These are phyloP conservation scores for Aspergillus japonicus DNA, from an alignment of 2,329 filamentous ascomycete genomes.

Conservation along the genomic window DNA sequence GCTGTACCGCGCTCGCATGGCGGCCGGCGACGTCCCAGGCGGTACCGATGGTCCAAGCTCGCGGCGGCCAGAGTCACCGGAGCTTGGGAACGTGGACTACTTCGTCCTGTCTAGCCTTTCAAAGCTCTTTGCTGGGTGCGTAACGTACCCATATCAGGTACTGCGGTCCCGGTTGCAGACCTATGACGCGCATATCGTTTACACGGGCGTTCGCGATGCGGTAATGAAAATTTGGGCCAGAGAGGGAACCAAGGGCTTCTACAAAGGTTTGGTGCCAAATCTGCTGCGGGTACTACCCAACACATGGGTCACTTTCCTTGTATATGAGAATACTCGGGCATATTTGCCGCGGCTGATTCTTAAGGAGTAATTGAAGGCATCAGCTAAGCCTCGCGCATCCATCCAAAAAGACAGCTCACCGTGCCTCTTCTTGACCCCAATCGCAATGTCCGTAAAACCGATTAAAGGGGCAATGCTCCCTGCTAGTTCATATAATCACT, in stretches of 20 bases:
- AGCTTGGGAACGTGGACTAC: constrained; percentile 71
- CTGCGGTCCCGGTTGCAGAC: constrained; percentile 85
- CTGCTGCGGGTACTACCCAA: constrained; percentile 88
- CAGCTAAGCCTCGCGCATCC: neutral
- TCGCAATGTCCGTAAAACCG: neutral
- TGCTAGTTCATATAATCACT: neutral
- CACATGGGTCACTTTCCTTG: constrained; percentile 93
- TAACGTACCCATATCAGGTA: constrained; percentile 94
- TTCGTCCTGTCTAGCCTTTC: constrained; percentile 75
- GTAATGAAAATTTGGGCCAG: constrained; percentile 70
- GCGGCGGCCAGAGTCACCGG: constrained; percentile 23
- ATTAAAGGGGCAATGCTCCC: neutral
- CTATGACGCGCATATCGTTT: constrained; percentile 74
- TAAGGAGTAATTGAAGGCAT: neutral
- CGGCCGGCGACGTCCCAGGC: constrained; percentile 25
- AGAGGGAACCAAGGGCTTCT: constrained; percentile 82
- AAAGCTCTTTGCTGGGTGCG: constrained; percentile 84
- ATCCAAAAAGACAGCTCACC: neutral
- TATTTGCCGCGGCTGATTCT: constrained; percentile 56
- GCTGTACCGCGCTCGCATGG: constrained; percentile 54
- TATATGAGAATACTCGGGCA: constrained; percentile 89
- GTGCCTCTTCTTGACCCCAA: neutral
- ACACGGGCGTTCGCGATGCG: constrained; percentile 71
- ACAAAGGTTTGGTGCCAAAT: constrained; percentile 85
- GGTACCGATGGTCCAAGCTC: constrained; percentile 14